Evolutionary conservation across 371 early-diverging fungal genomes (phyloP), one percentile per base, ranked within the genome.

Genomic region (Vairimorpha ceranae): DNA sequence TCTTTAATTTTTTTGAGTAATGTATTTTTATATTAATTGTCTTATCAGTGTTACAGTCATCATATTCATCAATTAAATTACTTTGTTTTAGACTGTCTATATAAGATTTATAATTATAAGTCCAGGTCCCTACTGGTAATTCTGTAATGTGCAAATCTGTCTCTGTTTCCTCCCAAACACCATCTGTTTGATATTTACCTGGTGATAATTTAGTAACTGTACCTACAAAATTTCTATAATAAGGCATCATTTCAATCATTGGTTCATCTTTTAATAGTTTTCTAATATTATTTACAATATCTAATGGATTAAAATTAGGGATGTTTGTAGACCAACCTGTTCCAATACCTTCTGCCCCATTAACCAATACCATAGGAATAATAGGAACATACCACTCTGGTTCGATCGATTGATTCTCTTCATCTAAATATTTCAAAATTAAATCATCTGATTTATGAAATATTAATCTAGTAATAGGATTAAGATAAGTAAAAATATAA

Each of bases 301-400:
- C 96, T n/a, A 79, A 78, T 1, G 97, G 97, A 78, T 92, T 93
- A 81, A 89, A 91, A 74, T 87, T 87, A 27, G 89, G 89, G 72
- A 89, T 87, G 27, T 74, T 79, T 29, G 88, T 86, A 33, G 85
- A 82, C 88, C 88, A 89, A 0, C 89, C 99, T 14, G 98, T 99
- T 38, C 99, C 98, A 70, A 99, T 98, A 74, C 99, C 99, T 30
- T 94, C 93, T 0, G 90, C 87, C 30, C 98, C 98, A 82, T 99
- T 99, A 8, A 97, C 87, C 21, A 98, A 85, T 0, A 97, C 87
- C 91, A 95, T 90, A 0, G 99, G 99, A 2, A 98, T 78, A 38
- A 98, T 88, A 0, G 99, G 99, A 7, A 97, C 83, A 83, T 92
- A 94, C 91, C 91, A 97, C 68, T 89, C 87, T 12, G 99, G 99